Conservation (phyloP, 495 filamentous ascomycete species). For the Aspergillus panamensis region DNA sequence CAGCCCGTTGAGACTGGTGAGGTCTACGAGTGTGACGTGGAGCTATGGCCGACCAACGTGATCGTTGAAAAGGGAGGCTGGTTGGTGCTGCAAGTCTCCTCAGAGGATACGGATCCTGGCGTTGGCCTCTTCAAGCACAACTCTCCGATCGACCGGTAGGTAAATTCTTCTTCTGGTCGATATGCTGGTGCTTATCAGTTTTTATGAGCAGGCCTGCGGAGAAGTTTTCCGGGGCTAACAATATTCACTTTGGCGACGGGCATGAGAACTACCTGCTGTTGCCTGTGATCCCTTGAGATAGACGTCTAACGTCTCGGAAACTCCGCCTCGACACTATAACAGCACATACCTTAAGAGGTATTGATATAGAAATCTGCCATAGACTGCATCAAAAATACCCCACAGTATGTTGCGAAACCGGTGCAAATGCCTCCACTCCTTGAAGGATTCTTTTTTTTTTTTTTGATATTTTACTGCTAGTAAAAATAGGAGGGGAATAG, state of each 20-base stretch:
- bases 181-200: neutral
- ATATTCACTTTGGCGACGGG: neutral
- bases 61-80: slow-evolving; percentile 48
- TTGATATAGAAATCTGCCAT: too few species aligned
- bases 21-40: slow-evolving; percentile 55
- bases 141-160: neutral
- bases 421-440: too few species aligned
- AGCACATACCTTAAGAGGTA: too few species aligned
- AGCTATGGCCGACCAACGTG: slow-evolving; percentile 62
- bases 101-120: slow-evolving; percentile 48
- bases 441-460: too few species aligned
- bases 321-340: too few species aligned
- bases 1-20: slow-evolving; percentile 44
- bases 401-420: too few species aligned
- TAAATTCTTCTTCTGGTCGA: neutral
- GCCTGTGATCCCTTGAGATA: neutral
- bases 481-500: too few species aligned
- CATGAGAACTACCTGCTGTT: neutral
- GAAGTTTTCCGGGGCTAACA: neutral
- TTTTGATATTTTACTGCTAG: too few species aligned
- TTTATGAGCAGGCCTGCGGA: neutral
- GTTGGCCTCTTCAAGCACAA: neutral
- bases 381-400: too few species aligned
- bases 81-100: slow-evolving; percentile 50
- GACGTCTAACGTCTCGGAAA: too few species aligned